Evolutionary conservation across 2,329 filamentous ascomycete genomes (phyloP).

Genomic region (Macroventuria anomochaeta): DNA sequence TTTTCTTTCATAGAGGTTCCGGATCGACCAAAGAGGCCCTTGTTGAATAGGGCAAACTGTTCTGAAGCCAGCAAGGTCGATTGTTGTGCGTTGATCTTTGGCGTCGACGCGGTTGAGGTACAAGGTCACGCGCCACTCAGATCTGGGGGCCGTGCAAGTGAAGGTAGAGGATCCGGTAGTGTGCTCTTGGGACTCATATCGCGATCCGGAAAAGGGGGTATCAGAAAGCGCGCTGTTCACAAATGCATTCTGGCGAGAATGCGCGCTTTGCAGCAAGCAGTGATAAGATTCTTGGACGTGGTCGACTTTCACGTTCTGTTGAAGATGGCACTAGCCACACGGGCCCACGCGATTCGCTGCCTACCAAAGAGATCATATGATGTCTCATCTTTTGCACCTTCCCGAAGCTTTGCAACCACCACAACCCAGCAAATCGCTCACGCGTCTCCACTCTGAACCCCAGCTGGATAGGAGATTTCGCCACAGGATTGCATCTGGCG

Average conservation of each 20-base stretch:
- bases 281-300: not conserved
- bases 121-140: constrained; percentile 26
- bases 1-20: not conserved
- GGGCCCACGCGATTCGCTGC: constrained; percentile 7
- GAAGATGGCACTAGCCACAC: constrained; percentile 18
- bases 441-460: no score
- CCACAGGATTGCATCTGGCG: not conserved
- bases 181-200: constrained; percentile 19
- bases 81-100: constrained; percentile 2
- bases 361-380: constrained; percentile 32
- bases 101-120: constrained; percentile 10
- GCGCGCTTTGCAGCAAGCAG: constrained; percentile 10
- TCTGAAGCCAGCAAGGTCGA: not conserved
- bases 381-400: constrained; percentile 12
- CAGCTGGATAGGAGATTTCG: not conserved
- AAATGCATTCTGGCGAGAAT: not conserved
- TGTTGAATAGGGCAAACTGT: not conserved
- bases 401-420: constrained; percentile 1
- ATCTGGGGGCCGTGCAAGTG: constrained; percentile 30
- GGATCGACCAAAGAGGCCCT: not conserved
- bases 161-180: constrained; percentile 22
- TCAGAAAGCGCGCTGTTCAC: constrained; percentile 18
- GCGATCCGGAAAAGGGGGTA: constrained; percentile 20
- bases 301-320: constrained; percentile 12
- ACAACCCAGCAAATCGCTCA: not conserved